Evolutionary conservation across 2,329 filamentous ascomycete species (phyloP), one percentile per base, ranked within the genome.

Genomic region (Arthrobotrys iridis): DNA sequence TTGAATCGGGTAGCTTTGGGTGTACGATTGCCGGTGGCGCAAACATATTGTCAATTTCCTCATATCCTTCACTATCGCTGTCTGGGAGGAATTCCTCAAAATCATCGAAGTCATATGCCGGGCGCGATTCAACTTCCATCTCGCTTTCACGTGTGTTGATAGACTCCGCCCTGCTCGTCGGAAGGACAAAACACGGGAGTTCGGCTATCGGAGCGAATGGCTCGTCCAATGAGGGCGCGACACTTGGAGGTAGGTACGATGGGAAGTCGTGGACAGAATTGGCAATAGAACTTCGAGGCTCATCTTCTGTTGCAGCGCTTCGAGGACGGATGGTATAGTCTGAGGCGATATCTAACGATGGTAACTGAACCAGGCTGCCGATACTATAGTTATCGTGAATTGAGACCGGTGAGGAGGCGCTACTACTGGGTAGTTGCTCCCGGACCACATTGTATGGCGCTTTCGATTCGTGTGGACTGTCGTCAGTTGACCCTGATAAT

Each of bases 11-110:
- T 7, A 75, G 41, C 8, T 28, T 63, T 0, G 43, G 20, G 6
- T 13, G 11, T 1, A 6, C 15, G 13, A 43, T 11, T 1, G 46
- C 20, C 4, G 63, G 63, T n/a, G 71, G 71, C n/a, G 46, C 48
- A 52, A 75, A 75, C 71, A 75, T 75, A 26, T 62, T 58, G 11
- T 59, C 63, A 28, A 75, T 15, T 26, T 75, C 40, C 18, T 63
- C 63, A 22, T 18, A 43, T 22, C 57, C 71, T n/a, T 74, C 58
- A 7, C 28, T 15, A n/a, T 75, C 71, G 18, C 63, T 75, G 10
- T 63, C 46, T 2, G 63, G 71, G 7, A 75, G 48, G 18, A 24
- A 35, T 13, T 67, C 63, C 4, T 75, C 70, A n/a, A 67, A 67
- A 28, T 75, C 70, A 35, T 67, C 63, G 22, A 75, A 75, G 20